phyloP scores from a whole-genome alignment of 192 early-diverging fungal species.

The Dissophora ornata region DNA sequence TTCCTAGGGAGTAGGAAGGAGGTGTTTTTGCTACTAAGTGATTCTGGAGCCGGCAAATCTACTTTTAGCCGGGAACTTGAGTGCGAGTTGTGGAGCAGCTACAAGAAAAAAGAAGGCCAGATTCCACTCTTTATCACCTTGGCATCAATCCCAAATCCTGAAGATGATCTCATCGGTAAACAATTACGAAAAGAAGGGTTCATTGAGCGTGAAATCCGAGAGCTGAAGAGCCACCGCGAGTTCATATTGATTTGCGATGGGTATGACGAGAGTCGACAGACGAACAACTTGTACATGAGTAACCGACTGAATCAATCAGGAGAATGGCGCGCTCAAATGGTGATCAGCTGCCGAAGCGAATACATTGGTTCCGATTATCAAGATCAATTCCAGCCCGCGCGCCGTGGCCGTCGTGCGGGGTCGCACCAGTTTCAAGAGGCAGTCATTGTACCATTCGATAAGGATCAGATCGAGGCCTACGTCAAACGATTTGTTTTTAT shows the following conservation, averaged over 20 bases:
- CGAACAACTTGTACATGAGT: conserved; percentile 8
- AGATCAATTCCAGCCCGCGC: neutral
- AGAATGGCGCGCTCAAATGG: conserved; percentile 9
- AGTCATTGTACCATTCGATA: neutral
- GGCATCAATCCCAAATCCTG: conserved; percentile 1
- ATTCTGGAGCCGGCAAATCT: conserved; percentile 33
- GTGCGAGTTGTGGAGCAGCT: conserved; percentile 1
- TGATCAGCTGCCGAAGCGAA: conserved; percentile 7
- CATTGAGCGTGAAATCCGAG: neutral
- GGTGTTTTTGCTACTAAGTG: conserved; percentile 24
- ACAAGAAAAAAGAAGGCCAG: neutral
- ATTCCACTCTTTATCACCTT: conserved; percentile 28
- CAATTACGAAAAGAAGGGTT: neutral
- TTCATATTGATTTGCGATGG: conserved; percentile 34
- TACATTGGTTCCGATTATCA: conserved; percentile 5
- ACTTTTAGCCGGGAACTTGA: conserved; percentile 15
- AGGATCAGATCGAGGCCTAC: conserved; percentile 10
- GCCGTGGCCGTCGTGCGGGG: neutral
- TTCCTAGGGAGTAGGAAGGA: conserved; percentile 8
- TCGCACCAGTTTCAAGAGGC: neutral
- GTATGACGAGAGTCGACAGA: conserved; percentile 15
- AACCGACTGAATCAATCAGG: conserved; percentile 14
- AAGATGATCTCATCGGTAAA: conserved; percentile 6
- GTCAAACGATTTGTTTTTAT: conserved; percentile 1
- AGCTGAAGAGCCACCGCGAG: conserved; percentile 9